A percentile compares a stretch with the other conserved stretches of the same genome.
phyloP scores from a whole-genome alignment of 148 eudicot species.

The Vaccinium corymbosum region DNA sequence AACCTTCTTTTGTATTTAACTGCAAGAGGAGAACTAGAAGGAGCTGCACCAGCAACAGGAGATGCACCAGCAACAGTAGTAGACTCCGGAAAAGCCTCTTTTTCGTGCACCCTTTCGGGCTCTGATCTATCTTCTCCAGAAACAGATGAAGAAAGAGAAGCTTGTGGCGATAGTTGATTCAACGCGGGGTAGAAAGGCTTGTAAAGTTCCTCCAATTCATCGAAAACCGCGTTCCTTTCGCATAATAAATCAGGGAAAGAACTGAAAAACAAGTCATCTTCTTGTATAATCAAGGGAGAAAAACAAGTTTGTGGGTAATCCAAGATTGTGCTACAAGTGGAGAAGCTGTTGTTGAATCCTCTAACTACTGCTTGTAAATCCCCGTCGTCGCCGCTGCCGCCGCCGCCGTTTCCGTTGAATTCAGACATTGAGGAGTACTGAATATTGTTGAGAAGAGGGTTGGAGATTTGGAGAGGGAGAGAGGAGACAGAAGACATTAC shows the following conservation, averaged over 20 bases:
- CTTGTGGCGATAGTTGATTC: background rate
- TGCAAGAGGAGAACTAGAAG: background rate
- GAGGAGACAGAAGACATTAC: background rate
- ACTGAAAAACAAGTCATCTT: conserved; percentile 3
- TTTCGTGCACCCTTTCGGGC: conserved; percentile 14
- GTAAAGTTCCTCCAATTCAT: conserved; percentile 39
- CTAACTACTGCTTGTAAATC: conserved; percentile 52
- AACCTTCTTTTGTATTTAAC: conserved; percentile 33
- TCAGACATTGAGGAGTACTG: background rate
- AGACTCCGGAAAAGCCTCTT: background rate
- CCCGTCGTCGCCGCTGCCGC: conserved; percentile 29
- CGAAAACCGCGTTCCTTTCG: conserved; percentile 1
- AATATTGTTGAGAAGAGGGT: background rate
- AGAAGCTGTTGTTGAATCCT: conserved; percentile 16
- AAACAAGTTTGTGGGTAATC: conserved; percentile 9
- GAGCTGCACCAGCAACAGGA: background rate
- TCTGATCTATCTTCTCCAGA: background rate
- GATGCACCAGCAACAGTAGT: background rate
- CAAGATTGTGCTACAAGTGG: background rate
- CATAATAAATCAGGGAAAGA: conserved; percentile 23
- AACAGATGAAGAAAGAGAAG: background rate
- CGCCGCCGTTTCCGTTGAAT: background rate
- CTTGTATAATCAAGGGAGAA: background rate
- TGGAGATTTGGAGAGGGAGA: conserved; percentile 1
- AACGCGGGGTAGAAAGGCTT: conserved; percentile 33